phyloP scores from a whole-genome alignment of 306 rosid genomes.

The Cajanus cajan region DNA sequence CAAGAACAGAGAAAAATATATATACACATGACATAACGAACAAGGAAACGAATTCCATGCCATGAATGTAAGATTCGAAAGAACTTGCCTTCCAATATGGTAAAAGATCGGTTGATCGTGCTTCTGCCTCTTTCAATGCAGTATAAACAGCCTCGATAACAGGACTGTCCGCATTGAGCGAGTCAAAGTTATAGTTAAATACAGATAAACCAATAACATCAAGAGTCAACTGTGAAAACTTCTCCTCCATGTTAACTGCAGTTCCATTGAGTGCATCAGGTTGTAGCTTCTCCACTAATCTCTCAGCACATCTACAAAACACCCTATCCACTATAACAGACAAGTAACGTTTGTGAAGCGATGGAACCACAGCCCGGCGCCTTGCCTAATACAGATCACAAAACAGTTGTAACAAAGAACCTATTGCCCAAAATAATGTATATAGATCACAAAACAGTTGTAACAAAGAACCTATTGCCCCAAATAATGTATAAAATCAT shows the following conservation, averaged over 20 bases:
- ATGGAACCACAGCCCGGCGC: conserved; percentile 97
- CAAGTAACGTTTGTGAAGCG: conserved; percentile 91
- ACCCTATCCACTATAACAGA: conserved; percentile 87
- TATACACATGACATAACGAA: background rate
- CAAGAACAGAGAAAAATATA: conserved; percentile 1
- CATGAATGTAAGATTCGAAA: conserved; percentile 12
- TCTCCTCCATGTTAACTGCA: conserved; percentile 89
- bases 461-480: background rate
- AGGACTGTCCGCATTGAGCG: conserved; percentile 75
- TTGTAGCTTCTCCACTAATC: conserved; percentile 88
- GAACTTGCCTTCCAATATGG: conserved; percentile 89
- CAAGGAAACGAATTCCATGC: background rate
- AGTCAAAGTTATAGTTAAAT: conserved; percentile 88
- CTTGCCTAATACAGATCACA: conserved; percentile 63
- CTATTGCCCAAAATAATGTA: background rate
- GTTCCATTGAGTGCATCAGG: conserved; percentile 58
- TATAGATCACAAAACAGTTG: conserved; percentile 34
- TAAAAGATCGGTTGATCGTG: conserved; percentile 86
- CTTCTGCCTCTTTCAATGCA: conserved; percentile 95
- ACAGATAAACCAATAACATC: conserved; percentile 92
- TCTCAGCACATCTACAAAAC: conserved; percentile 80
- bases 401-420: conserved; percentile 13
- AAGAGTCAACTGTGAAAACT: conserved; percentile 85
- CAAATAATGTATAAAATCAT: conserved; percentile 25
- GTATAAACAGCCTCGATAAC: conserved; percentile 93